Percentiles rank a stretch among this genome's conserved stretches.
These are phyloP conservation scores for Carex scoparia DNA, from an alignment of 176 grass and related monocot genomes.

Conservation along the genomic window DNA sequence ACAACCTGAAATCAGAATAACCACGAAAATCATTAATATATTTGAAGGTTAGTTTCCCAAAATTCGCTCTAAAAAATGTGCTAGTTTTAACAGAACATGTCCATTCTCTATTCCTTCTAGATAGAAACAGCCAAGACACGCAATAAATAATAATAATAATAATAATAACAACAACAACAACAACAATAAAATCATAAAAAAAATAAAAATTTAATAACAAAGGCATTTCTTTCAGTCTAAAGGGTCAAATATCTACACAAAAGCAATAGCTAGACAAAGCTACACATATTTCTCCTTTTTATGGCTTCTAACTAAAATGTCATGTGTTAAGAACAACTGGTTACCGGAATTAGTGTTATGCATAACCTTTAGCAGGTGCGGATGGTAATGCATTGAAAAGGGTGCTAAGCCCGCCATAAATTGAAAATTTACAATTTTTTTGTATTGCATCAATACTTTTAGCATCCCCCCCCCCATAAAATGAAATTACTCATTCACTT, in stretches of 20 bases:
- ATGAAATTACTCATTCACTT: no score
- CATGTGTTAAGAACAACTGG: not conserved
- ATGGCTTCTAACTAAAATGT: not conserved
- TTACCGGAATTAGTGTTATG: not conserved
- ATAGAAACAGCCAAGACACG: not conserved
- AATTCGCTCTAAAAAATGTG: not conserved
- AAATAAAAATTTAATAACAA: not conserved
- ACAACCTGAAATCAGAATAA: conserved; percentile 45
- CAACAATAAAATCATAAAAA: not conserved
- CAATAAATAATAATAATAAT: not conserved
- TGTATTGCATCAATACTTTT: no score
- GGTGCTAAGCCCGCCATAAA: no score
- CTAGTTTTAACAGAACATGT: not conserved
- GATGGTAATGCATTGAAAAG: no score
- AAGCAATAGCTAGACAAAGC: not conserved
- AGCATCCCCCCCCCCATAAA: no score
- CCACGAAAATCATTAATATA: not conserved
- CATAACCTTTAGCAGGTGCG: not conserved
- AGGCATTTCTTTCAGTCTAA: not conserved
- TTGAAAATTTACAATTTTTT: no score
- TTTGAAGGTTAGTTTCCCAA: no score
- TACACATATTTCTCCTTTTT: not conserved
- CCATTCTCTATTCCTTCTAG: not conserved
- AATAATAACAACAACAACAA: not conserved
- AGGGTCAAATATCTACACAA: not conserved